Percentiles rank a stretch among this genome's conserved stretches.
phyloP scores from a whole-genome alignment of 306 rosid species.

The Quercus aquifolioides region DNA sequence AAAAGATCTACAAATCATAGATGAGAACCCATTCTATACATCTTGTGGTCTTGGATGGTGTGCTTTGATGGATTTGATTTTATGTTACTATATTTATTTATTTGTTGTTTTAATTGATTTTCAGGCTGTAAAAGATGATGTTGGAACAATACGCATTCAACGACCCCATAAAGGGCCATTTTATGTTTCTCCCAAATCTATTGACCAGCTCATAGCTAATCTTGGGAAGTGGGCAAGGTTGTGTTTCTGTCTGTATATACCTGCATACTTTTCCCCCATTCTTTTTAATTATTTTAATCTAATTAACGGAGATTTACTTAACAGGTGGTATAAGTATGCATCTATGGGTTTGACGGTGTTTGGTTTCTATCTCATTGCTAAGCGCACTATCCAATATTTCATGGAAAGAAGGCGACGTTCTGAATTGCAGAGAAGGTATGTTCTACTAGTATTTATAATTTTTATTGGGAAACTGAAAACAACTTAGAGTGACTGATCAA shows the following conservation, averaged over 20 bases:
- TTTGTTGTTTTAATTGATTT: conserved; percentile 15
- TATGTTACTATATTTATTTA: not conserved
- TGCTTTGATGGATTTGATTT: not conserved
- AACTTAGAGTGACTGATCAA: not conserved
- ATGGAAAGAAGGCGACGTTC: conserved; percentile 66
- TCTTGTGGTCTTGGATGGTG: not conserved
- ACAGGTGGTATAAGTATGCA: conserved; percentile 92
- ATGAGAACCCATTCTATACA: not conserved
- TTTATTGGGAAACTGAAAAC: conserved; percentile 19
- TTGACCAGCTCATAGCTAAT: conserved; percentile 89
- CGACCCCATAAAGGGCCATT: conserved; percentile 95
- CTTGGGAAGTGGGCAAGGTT: conserved; percentile 99
- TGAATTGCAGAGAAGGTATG: conserved; percentile 69
- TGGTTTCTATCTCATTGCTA: conserved; percentile 81
- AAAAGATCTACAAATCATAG: not conserved
- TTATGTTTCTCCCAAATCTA: conserved; percentile 81
- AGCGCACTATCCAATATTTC: conserved; percentile 64
- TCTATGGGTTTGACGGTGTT: conserved; percentile 76
- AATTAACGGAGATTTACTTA: conserved; percentile 25
- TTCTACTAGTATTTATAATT: conserved; percentile 19
- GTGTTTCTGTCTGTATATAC: conserved; percentile 10
- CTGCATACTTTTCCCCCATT: conserved; percentile 4
- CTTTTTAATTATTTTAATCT: not conserved
- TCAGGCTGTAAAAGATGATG: conserved; percentile 92
- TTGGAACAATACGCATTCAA: conserved; percentile 82